Evolutionary conservation across 805 yeast species (phyloP).

Genomic region (Kregervanrija pseudodelftensis): DNA sequence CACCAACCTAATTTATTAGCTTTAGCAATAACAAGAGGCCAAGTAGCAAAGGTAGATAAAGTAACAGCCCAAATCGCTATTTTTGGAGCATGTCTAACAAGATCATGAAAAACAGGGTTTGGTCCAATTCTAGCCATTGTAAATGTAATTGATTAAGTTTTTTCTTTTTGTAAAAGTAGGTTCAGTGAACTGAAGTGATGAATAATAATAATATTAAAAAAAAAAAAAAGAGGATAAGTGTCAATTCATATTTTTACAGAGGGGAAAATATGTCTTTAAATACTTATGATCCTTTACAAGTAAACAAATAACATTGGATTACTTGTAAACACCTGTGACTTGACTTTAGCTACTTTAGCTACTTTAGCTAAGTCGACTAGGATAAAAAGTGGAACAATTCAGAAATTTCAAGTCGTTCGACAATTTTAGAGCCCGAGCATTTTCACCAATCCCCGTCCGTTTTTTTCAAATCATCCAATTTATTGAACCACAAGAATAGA

Average conservation of each 20-base stretch:
- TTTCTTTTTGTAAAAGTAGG: too few relatives aligned
- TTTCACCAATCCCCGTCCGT: too few relatives aligned
- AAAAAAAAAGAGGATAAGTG: neutral
- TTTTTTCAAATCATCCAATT: too few relatives aligned
- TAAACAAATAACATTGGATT: neutral
- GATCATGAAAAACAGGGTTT: conserved; percentile 20
- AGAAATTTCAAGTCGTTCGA: too few relatives aligned
- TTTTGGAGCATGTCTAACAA: conserved; percentile 21
- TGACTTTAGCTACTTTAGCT: too few relatives aligned
- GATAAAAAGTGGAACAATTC: too few relatives aligned
- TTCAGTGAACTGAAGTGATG: conserved; percentile 1
- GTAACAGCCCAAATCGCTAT: conserved; percentile 23
- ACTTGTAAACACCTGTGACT: neutral
- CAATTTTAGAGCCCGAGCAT: too few relatives aligned
- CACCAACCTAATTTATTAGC: conserved; percentile 23
- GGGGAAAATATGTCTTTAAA: neutral
- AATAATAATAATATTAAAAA: neutral
- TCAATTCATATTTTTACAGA: neutral
- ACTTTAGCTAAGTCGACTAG: too few relatives aligned
- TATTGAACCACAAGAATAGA: too few relatives aligned
- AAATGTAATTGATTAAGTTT: too few relatives aligned
- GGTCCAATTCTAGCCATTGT: conserved; percentile 28
- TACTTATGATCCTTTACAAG: neutral
- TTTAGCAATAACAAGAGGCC: conserved; percentile 22
- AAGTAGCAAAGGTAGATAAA: conserved; percentile 20